A percentile compares a stretch with the other conserved stretches of the same genome.
Conservation (phyloP, 163 green algal species). For the Chlamydomonas reinhardtii region DNA sequence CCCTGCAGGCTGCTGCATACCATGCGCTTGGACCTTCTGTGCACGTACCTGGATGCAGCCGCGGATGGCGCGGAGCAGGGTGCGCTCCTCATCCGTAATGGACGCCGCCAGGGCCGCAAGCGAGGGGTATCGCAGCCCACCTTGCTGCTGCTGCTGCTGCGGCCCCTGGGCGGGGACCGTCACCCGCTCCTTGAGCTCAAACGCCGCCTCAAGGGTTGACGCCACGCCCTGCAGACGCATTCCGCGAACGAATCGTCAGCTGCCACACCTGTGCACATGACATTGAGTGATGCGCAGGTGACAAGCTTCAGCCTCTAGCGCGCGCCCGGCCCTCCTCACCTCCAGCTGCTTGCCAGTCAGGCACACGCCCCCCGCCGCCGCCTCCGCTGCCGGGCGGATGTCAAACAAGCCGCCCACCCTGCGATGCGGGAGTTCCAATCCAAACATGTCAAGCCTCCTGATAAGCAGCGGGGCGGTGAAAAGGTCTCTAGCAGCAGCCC, state of each 20-base stretch:
- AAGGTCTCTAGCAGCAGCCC: no score
- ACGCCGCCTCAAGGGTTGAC: conserved; percentile 63
- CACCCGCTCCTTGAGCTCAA: conserved; percentile 36
- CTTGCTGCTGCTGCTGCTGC: no score
- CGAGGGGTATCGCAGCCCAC: conserved; percentile 20
- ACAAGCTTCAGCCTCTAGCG: no score
- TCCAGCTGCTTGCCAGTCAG: conserved; percentile 75
- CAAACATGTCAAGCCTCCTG: no score
- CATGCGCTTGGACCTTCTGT: no score
- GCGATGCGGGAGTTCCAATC: background rate
- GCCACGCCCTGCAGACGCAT: conserved; percentile 60
- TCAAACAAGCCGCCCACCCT: conserved; percentile 74
- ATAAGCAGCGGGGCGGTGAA: no score
- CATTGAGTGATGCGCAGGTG: no score
- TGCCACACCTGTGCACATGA: no score
- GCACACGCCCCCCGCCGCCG: conserved; percentile 43
- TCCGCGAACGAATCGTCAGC: background rate
- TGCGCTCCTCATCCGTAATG: conserved; percentile 39
- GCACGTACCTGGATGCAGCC: conserved; percentile 17
- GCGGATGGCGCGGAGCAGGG: conserved; percentile 22
- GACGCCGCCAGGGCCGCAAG: conserved; percentile 30
- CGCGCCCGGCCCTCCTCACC: background rate
- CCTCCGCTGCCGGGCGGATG: conserved; percentile 70
- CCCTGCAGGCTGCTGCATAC: no score
- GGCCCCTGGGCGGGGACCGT: background rate